These are phyloP conservation scores for Magnolia kwangsiensis DNA, from an alignment of 164 flowering plant species.

Conservation along the genomic window DNA sequence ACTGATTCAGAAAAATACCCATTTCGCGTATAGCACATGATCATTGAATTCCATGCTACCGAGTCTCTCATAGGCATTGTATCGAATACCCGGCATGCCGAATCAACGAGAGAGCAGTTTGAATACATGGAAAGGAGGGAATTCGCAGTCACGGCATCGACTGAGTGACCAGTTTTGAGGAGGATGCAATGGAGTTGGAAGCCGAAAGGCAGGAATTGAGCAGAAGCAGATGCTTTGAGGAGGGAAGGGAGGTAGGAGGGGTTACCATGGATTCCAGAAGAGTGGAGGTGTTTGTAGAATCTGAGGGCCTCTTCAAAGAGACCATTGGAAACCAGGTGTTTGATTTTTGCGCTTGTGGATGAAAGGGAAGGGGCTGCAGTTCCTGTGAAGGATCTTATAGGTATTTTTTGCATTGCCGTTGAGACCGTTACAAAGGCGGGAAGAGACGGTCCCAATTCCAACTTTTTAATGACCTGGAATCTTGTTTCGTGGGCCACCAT, in stretches of 20 bases:
- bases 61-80: slow-evolving; percentile 46
- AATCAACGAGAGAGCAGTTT: slow-evolving; percentile 18
- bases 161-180: slow-evolving; percentile 33
- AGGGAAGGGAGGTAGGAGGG: slow-evolving; percentile 42
- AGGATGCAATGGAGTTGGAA: slow-evolving; percentile 44
- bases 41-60: slow-evolving; percentile 48
- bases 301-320: slow-evolving; percentile 28
- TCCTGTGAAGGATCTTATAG: neutral
- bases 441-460: neutral
- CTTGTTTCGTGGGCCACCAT: too few relatives aligned
- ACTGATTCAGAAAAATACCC: slow-evolving; percentile 31
- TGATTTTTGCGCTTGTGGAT: slow-evolving; percentile 14
- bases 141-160: slow-evolving; percentile 40
- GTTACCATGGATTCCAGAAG: slow-evolving; percentile 11
- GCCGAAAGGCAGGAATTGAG: slow-evolving; percentile 26
- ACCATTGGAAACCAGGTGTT: slow-evolving; percentile 28
- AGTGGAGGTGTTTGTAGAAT: slow-evolving; percentile 37
- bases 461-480: neutral
- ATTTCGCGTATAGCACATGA: slow-evolving; percentile 39
- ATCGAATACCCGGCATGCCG: slow-evolving; percentile 48
- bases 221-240: slow-evolving; percentile 45
- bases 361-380: neutral
- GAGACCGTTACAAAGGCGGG: neutral
- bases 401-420: neutral
- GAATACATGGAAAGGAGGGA: slow-evolving; percentile 55